These are phyloP conservation scores for Fusarium tupiense DNA, from an alignment of 2,329 filamentous ascomycete species.

Conservation along the genomic window DNA sequence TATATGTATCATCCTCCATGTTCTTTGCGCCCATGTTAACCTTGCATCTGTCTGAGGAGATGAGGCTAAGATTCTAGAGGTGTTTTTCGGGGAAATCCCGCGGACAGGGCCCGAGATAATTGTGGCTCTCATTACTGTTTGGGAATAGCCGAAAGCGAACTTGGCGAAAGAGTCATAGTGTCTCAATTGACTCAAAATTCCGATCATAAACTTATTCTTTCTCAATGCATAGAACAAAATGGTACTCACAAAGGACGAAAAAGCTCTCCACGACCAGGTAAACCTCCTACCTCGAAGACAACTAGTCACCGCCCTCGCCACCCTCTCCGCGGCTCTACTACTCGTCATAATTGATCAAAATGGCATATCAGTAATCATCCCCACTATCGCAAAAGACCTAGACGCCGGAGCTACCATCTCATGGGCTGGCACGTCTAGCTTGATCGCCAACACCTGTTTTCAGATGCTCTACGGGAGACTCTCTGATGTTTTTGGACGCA, in stretches of 20 bases:
- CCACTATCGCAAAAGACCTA: background rate
- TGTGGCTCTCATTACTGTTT: background rate
- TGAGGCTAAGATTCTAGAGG: too few relatives aligned
- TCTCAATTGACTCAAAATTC: too few relatives aligned
- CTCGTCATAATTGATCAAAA: background rate
- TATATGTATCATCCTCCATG: rapidly evolving
- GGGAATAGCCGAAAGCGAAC: background rate
- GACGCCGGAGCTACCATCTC: background rate
- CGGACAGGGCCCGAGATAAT: background rate
- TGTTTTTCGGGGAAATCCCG: background rate
- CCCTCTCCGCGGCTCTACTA: background rate
- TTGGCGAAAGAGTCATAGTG: too few relatives aligned
- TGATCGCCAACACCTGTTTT: background rate
- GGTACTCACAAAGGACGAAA: background rate
- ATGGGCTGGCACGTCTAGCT: background rate
- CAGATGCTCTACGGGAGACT: slow-evolving; percentile 2
- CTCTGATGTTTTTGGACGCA: background rate
- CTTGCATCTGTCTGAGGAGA: rapidly evolving
- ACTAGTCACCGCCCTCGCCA: background rate
- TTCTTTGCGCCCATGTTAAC: rapidly evolving
- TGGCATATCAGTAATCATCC: background rate
- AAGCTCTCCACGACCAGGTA: background rate
- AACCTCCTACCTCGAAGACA: background rate
- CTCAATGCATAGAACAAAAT: rapidly evolving
- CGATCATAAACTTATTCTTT: too few relatives aligned